Conservation (phyloP, 768 basidiomycete genomes). For the Gymnopilus dilepis region DNA sequence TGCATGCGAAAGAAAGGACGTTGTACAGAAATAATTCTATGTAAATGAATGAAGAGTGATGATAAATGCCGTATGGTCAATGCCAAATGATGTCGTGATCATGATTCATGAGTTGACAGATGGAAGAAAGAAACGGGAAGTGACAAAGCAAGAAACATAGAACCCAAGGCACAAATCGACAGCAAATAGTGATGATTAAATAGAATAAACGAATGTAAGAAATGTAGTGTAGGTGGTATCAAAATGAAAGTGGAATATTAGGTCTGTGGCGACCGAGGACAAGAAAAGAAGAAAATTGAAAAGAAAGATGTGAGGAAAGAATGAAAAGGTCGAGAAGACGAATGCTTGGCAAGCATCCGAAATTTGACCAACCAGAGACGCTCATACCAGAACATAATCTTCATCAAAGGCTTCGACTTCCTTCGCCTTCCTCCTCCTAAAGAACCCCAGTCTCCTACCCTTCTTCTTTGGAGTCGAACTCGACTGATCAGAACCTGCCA, state of each 20-base stretch:
- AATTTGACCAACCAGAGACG: not conserved
- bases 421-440: not conserved
- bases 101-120: not conserved
- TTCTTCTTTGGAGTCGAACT: not conserved
- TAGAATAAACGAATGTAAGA: not conserved
- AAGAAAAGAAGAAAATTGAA: not conserved
- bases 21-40: not conserved
- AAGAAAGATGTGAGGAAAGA: not conserved
- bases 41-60: not conserved
- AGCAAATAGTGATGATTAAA: not conserved
- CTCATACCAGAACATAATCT: slow-evolving; percentile 15
- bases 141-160: not conserved
- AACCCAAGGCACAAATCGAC: slow-evolving; percentile 4
- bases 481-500: not conserved
- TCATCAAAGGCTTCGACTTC: slow-evolving; percentile 1
- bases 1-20: not conserved
- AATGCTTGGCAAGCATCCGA: not conserved
- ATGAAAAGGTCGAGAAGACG: not conserved
- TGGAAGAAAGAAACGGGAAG: not conserved
- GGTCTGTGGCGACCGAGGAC: not conserved
- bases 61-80: not conserved
- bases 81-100: not conserved
- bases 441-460: not conserved
- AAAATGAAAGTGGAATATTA: slow-evolving; percentile 4
- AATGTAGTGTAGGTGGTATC: not conserved